Percentiles rank a stretch among this genome's conserved stretches.
Conservation (phyloP, 306 rosid genomes). For the Hippophae rhamnoides region DNA sequence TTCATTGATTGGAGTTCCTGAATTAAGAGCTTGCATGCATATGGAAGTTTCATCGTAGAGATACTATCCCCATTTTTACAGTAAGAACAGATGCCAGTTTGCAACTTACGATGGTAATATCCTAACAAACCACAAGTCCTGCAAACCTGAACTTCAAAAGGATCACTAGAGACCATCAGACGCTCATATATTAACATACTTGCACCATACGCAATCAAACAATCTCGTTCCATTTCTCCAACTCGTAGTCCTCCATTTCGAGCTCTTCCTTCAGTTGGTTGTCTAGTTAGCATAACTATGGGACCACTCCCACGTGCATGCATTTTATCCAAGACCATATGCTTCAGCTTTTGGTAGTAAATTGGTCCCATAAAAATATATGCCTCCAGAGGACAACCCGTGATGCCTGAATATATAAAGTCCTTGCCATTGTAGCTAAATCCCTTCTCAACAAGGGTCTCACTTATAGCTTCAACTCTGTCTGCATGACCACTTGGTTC, state of each 20-base stretch:
- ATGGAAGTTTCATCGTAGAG: slow-evolving; percentile 79
- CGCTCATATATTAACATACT: slow-evolving; percentile 88
- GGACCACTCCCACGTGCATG: slow-evolving; percentile 94
- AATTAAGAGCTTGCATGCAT: slow-evolving; percentile 91
- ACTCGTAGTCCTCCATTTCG: slow-evolving; percentile 94
- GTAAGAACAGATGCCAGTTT: slow-evolving; percentile 68
- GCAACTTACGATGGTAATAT: slow-evolving; percentile 73
- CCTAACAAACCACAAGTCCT: slow-evolving; percentile 77
- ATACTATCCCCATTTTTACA: slow-evolving; percentile 83
- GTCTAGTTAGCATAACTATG: slow-evolving; percentile 62
- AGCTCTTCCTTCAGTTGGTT: slow-evolving; percentile 94
- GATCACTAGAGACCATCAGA: slow-evolving; percentile 87
- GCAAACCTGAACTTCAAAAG: slow-evolving; percentile 90
- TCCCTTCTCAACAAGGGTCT: slow-evolving; percentile 73
- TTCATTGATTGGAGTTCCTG: slow-evolving; percentile 98
- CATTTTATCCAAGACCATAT: slow-evolving; percentile 96
- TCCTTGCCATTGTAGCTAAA: slow-evolving; percentile 88
- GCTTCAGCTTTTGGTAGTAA: slow-evolving; percentile 92
- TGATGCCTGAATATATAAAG: slow-evolving; percentile 87
- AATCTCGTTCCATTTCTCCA: slow-evolving; percentile 98
- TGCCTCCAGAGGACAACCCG: slow-evolving; percentile 92
- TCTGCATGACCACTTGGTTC: slow-evolving; percentile 99
- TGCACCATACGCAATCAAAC: slow-evolving; percentile 94
- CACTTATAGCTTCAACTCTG: slow-evolving; percentile 85
- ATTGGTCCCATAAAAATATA: slow-evolving; percentile 98